These are phyloP conservation scores for Penicillium odoratum DNA, from an alignment of 495 filamentous ascomycete genomes.

Conservation along the genomic window DNA sequence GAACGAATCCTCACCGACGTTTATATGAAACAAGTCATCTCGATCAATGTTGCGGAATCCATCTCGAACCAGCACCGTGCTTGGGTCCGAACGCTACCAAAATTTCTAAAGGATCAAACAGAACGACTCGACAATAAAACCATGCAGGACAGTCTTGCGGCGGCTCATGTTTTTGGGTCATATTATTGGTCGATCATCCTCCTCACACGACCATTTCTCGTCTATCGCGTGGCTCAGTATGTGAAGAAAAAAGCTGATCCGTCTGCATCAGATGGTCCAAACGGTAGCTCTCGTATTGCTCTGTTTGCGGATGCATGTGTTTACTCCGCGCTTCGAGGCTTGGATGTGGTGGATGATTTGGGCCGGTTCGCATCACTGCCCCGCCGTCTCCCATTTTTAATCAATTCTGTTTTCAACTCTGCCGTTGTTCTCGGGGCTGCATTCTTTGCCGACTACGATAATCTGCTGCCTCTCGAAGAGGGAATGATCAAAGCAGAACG, in stretches of 20 bases:
- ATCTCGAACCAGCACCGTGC: constrained; percentile 59
- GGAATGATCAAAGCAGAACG: constrained; percentile 59
- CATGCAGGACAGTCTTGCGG: constrained; percentile 59
- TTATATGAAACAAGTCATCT: constrained; percentile 69
- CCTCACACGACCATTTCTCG: constrained; percentile 67
- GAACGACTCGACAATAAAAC: constrained; percentile 37
- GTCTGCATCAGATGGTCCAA: constrained; percentile 24
- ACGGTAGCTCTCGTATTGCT: constrained; percentile 50
- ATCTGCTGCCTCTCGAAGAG: constrained; percentile 52
- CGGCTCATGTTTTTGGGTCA: constrained; percentile 65
- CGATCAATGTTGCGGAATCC: constrained; percentile 62
- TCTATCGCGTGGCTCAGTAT: constrained; percentile 52
- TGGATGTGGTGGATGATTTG: constrained; percentile 60
- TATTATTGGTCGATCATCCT: constrained; percentile 75
- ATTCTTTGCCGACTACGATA: constrained; percentile 66
- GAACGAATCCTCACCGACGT: constrained; percentile 66
- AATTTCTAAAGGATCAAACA: constrained; percentile 36
- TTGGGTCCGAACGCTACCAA: constrained; percentile 40
- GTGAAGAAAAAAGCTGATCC: constrained; percentile 39
- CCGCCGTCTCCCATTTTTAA: constrained; percentile 65
- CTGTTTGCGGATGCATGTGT: constrained; percentile 71
- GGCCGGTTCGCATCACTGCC: constrained; percentile 61
- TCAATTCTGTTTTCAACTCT: constrained; percentile 73
- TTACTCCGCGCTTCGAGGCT: constrained; percentile 65
- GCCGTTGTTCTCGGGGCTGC: constrained; percentile 68